Base-by-base conservation (phyloP, 202 grass and related monocot species). In the Panicum hallii region DNA sequence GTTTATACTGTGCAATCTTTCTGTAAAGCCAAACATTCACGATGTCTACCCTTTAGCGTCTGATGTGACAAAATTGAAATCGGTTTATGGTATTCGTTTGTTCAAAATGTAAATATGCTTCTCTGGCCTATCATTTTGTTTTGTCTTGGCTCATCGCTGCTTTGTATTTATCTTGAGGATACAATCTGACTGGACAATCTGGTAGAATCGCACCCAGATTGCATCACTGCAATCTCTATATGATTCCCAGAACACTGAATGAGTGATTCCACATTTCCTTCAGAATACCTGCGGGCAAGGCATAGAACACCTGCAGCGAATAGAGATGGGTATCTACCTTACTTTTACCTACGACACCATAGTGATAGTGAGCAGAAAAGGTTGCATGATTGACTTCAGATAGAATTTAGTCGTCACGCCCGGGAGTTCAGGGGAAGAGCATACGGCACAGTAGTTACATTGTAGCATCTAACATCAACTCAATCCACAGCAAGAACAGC, bases 71-170 rank as follows among this genome's bases (percentile, higher is more conserved):
- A 74, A 74, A 80, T 74, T 70, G 75, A 79, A 79, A 63, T 40
- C 49, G 44, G 11, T 80, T 78, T 87, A 55, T 70, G 63, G 34
- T 62, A 80, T 84, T 87, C 62, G 75, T 83, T 87, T 67, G 44
- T 87, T 87, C 69, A 87, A 76, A 22, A 56, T 87, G 80, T 75
- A 90, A 75, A 79, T 87, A 84, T 20, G 11, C 22, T 67, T 68
- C 30, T 46, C 57, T 32, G 11, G 14, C 14, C 9, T 49, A 45
- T n/a, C 41, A 7, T 17, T 41, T 9, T 44, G 0, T 14, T 14
- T 43, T 41, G n/a, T 40, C 19, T 41, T 13, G 19, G 6, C 12
- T 6, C 19, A 7, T 10, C 57, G 1, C 16, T 0, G 47, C 3
- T 48, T 3, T 46, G 44, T 45, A 17, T 32, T 32, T 32, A 26